These are phyloP conservation scores for Cercospora sp. DNA, from an alignment of 2,329 filamentous ascomycete genomes.

Conservation along the genomic window DNA sequence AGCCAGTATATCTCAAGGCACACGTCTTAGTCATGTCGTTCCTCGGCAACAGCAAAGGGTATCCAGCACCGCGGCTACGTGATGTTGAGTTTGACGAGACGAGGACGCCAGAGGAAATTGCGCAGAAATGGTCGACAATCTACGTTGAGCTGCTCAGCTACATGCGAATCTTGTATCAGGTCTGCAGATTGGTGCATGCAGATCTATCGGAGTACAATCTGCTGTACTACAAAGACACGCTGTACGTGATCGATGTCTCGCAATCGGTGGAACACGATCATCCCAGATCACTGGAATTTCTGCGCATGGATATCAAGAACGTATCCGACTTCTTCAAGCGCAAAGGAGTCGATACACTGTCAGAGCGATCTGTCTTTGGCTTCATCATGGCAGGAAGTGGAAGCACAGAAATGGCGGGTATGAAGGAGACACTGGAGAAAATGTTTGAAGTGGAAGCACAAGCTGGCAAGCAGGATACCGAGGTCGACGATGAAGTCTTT, in stretches of 20 bases:
- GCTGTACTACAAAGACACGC: conserved; percentile 76
- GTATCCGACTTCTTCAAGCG: conserved; percentile 87
- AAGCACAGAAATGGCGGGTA: conserved; percentile 60
- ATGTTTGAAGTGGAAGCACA: conserved; percentile 62
- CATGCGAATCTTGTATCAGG: conserved; percentile 92
- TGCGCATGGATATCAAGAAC: conserved; percentile 99
- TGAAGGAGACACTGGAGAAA: conserved; percentile 64
- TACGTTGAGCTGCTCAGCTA: conserved; percentile 83
- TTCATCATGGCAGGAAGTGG: conserved; percentile 72
- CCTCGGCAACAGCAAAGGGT: conserved; percentile 81
- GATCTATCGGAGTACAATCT: conserved; percentile 99
- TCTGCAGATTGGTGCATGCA: conserved; percentile 87
- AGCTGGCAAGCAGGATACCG: conserved; percentile 53
- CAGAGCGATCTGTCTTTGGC: conserved; percentile 77
- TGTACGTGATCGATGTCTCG: conserved; percentile 96
- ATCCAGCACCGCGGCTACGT: conserved; percentile 82
- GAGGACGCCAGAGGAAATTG: conserved; percentile 54
- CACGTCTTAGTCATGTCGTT: conserved; percentile 96
- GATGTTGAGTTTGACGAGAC: conserved; percentile 71
- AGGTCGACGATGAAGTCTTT: conserved; percentile 89
- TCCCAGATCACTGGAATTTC: conserved; percentile 84
- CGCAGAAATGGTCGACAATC: conserved; percentile 71
- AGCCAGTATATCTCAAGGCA: conserved; percentile 84
- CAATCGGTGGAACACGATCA: conserved; percentile 98
- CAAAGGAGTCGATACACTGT: conserved; percentile 77